These are phyloP conservation scores for Agarophyton chilense DNA, from an alignment of 23 red algal species.

Conservation along the genomic window DNA sequence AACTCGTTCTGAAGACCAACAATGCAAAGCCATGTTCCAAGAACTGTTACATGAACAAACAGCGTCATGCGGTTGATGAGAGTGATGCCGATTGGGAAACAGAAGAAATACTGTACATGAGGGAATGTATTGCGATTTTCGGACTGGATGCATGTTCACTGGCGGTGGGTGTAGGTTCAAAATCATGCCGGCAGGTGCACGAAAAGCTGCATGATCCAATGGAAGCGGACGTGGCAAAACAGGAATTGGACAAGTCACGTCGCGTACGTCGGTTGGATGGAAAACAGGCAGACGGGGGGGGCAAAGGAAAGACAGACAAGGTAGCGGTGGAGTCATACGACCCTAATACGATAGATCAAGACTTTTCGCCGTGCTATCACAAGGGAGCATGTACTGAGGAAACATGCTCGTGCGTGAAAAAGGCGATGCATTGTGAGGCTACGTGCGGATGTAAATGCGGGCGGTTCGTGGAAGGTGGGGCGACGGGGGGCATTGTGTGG, in stretches of 20 bases:
- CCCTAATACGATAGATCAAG: slow-evolving; percentile 36
- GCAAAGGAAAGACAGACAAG: slow-evolving; percentile 24
- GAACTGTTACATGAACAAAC: slow-evolving; percentile 10
- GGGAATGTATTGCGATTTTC: slow-evolving; percentile 38
- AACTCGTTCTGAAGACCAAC: background rate
- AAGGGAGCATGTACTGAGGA: slow-evolving; percentile 36
- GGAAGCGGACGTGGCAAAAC: slow-evolving; percentile 30
- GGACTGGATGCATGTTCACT: slow-evolving; percentile 48
- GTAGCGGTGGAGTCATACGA: slow-evolving; percentile 39
- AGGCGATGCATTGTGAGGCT: slow-evolving; percentile 23
- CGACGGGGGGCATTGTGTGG: slow-evolving; percentile 19
- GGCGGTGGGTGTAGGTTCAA: slow-evolving; percentile 32
- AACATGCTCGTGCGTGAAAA: slow-evolving; percentile 65
- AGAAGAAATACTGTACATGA: slow-evolving; percentile 25
- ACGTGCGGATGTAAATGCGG: slow-evolving; percentile 54
- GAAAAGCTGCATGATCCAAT: slow-evolving; percentile 38
- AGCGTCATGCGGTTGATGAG: background rate
- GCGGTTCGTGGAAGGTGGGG: slow-evolving; percentile 7
- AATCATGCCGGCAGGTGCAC: slow-evolving; percentile 29
- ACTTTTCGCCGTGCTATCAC: slow-evolving; percentile 65
- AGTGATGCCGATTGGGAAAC: slow-evolving; percentile 1
- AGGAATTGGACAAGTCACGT: slow-evolving; percentile 42
- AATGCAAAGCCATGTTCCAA: background rate
- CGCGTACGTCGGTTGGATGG: slow-evolving; percentile 16
- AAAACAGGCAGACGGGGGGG: background rate